Evolutionary conservation across 495 filamentous ascomycete species (phyloP), one percentile per base, ranked within the genome.

Genomic region (Bryoglossum gracile): DNA sequence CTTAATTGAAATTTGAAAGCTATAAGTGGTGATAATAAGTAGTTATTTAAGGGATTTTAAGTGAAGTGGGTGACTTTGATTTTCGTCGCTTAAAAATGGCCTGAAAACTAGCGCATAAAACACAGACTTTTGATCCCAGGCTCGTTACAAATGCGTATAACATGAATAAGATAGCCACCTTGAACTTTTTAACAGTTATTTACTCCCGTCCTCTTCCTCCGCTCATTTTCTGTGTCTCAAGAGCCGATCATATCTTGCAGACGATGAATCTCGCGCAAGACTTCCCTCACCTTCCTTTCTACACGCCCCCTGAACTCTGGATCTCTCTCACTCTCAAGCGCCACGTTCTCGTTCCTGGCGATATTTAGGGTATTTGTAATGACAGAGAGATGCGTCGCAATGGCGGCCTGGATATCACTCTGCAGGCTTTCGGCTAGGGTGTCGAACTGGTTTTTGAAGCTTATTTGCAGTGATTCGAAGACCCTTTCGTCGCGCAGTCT

Each of bases 241-340:
- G 24, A 25, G 3, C 23, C 30, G 5, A 39, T 26, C n/a, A 39
- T n/a, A 26, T 17, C 34, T 22, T 48, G 17, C 0, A 38, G 1
- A 13, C 18, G 32, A 26, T n/a, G n/a, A 6, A 48, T 28, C 18
- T 48, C 23, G 3, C 19, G 2, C 13, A 14, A 26, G 23, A 23
- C 22, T 8, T 10, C 9, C 22, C 45, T 39, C 30, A 39, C 9
- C 17, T 25, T 24, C 33, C 18, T 48, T 22, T 46, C 55, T 17
- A 70, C 59, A 3, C 61, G 50, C 8, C 24, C 36, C 26, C 61
- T 45, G 28, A 66, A 66, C 14, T 57, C 59, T 0, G 61, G 60
- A 30, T 68, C 58, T 38, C 41, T 48, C 37, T 70, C 64, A 18
- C 64, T 62, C 48, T 68, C 65, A 13, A 53, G 18, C 0, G 56